Evolutionary conservation across 140 eudicot genomes (phyloP).

Genomic region (Flaveria floridana): DNA sequence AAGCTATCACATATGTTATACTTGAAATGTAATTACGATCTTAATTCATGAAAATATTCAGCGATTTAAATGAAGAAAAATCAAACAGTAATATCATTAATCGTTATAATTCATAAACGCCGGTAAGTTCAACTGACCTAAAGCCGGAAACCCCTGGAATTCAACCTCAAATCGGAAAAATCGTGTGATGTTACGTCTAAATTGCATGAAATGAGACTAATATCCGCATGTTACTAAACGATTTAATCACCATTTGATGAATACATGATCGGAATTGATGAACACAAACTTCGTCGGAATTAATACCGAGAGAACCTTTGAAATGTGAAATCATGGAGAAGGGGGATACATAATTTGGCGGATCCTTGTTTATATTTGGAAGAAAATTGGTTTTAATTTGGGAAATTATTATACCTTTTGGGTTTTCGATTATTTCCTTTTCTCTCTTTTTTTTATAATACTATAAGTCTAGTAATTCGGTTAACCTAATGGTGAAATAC

Average conservation of each 20-base stretch:
- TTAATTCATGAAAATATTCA: not conserved
- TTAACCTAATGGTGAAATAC: too few relatives aligned
- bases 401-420: too few relatives aligned
- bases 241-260: not conserved
- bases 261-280: not conserved
- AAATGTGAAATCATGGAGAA: not conserved
- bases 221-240: not conserved
- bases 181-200: not conserved
- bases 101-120: not conserved
- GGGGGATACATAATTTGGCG: not conserved
- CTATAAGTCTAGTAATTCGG: too few relatives aligned
- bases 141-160: not conserved
- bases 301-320: not conserved
- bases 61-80: not conserved
- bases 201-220: slow-evolving; percentile 2
- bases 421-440: too few relatives aligned
- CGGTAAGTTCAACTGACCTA: slow-evolving; percentile 18
- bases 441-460: too few relatives aligned
- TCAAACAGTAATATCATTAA: not conserved
- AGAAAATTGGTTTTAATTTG: not conserved
- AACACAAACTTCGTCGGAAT: not conserved
- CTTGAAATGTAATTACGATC: not conserved
- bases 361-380: not conserved
- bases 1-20: not conserved
- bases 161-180: slow-evolving; percentile 6